Evolutionary conservation across 345 rosid genomes (phyloP), one percentile per base, ranked within the genome.

Genomic region (Theobroma cacao): DNA sequence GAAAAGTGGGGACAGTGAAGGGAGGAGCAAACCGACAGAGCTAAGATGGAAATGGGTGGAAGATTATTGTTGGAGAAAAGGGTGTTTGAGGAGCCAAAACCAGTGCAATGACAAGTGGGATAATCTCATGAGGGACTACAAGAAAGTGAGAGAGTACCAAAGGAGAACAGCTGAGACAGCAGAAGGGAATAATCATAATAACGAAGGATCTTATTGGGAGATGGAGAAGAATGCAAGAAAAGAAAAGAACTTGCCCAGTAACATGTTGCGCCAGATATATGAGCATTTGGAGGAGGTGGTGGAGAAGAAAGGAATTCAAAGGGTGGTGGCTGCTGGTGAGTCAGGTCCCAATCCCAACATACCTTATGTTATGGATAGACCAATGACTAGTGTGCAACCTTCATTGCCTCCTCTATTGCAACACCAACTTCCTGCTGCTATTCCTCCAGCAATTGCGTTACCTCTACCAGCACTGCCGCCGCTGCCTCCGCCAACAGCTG

Each of bases 71-170:
- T 91, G 95, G 95, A 84, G 88, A 31, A 87, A 86, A 83, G 89
- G 84, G 1, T 93, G 98, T 80, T 80, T 82, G 81, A 87, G 98
- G 80, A 93, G 97, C 78, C 98, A 94, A 81, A 94, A 94, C 81
- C 97, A 94, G 82, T 94, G 98, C 85, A 94, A 94, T 82, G 98
- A 94, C 87, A 94, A 94, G 83, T 93, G 98, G 97, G 98, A 95
- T 75, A 95, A 95, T 84, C 92, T 95, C 79, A 93, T 91, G 97
- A 90, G 98, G 82, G 97, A 95, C 45, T 95, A 90, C 91, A 91
- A 95, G 90, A 95, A 91, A 69, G 93, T 93, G 8, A 87, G 98
- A 41, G 98, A 93, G 59, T 87, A 90, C 40, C 91, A 90, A 66
- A 79, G 83, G 71, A 63, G 88, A 75, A 31, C 81, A 43, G 83